Percentiles rank a stretch among this genome's conserved stretches.
Evolutionary conservation across 768 basidiomycete genomes (phyloP).

Genomic region (Suillus brevipes): DNA sequence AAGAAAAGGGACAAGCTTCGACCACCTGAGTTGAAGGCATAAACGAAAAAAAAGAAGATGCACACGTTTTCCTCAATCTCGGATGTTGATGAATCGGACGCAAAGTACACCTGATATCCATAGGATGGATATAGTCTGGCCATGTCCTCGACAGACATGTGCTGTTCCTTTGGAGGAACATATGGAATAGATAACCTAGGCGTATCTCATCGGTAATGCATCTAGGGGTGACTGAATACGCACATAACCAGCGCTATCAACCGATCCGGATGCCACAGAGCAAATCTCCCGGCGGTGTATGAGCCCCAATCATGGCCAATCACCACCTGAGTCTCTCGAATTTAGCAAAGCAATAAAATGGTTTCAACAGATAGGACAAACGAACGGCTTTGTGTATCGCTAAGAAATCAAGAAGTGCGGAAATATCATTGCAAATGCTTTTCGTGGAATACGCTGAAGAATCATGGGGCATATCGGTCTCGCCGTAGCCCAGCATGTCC

Average conservation of each 20-base stretch:
- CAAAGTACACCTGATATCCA: constrained; percentile 71
- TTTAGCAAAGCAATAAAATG: not conserved
- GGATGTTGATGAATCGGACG: constrained; percentile 47
- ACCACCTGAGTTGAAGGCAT: constrained; percentile 14
- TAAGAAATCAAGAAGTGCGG: constrained; percentile 61
- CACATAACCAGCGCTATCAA: constrained; percentile 61
- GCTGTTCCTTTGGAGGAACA: constrained; percentile 52
- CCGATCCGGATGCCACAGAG: constrained; percentile 70
- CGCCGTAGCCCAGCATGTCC: constrained; percentile 60
- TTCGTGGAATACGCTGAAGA: constrained; percentile 59
- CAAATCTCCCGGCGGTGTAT: constrained; percentile 61
- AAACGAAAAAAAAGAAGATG: not conserved
- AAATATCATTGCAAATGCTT: constrained; percentile 60
- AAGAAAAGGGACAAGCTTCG: constrained; percentile 21
- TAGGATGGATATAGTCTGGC: constrained; percentile 54
- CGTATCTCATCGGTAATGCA: constrained; percentile 2
- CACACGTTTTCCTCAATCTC: constrained; percentile 61
- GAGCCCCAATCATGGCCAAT: constrained; percentile 86
- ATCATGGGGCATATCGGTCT: constrained; percentile 59
- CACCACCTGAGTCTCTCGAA: constrained; percentile 43
- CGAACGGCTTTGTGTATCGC: constrained; percentile 55
- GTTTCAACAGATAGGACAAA: constrained; percentile 5
- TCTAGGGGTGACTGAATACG: constrained; percentile 21
- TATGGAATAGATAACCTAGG: constrained; percentile 67
- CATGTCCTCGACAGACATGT: constrained; percentile 52